Base-by-base conservation (phyloP, 139 green algal species). In the Pseudopediastrum boryanum region DNA sequence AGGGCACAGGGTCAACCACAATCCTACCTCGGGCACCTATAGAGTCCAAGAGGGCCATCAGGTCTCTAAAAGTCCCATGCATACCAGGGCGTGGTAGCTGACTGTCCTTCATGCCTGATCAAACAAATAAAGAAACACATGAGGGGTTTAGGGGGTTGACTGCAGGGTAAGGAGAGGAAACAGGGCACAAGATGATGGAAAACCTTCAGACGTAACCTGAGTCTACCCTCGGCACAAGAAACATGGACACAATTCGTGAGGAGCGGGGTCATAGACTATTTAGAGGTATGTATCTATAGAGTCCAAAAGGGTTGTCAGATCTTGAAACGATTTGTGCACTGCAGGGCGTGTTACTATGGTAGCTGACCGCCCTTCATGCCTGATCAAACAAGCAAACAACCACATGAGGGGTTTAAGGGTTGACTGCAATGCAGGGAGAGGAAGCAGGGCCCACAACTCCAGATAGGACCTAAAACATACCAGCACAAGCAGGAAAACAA, bases 1-100 rank as follows among this genome's bases (percentile, higher is more conserved):
- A 82, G 2, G 75, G 75, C 38, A 82, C 44, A 8, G 75, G 75
- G 48, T 82, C 75, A 6, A 64, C 67, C 36, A 75, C 64, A 10
- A 82, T 35, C 36, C 63, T 41, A 19, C 64, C 75, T 1, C 4
- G 44, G 48, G 75, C 75, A 2, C 48, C 64, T 19, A 82, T 69
- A 12, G 23, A 19, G n/a, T 56, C 21, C 36, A 82, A 38, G n/a
- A 82, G 36, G 16, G 13, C 31, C 50, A 75, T 9, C 75, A 82
- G 50, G 25, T 82, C 35, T 46, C 68, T 51, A 69, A 75, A 75
- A 16, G 21, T 54, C 4, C 59, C 73, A 21, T 23, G 38, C 29
- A 54, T 61, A 6, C 73, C 73, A 36, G 58, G 73, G 29, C 42
- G 59, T 38, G 69, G 69, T 31, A 77, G 44, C 46, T 66, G 69